A percentile compares a stretch with the other conserved stretches of the same genome.
Conservation (phyloP, 2,329 filamentous ascomycete genomes). For the Trichoderma sp. region DNA sequence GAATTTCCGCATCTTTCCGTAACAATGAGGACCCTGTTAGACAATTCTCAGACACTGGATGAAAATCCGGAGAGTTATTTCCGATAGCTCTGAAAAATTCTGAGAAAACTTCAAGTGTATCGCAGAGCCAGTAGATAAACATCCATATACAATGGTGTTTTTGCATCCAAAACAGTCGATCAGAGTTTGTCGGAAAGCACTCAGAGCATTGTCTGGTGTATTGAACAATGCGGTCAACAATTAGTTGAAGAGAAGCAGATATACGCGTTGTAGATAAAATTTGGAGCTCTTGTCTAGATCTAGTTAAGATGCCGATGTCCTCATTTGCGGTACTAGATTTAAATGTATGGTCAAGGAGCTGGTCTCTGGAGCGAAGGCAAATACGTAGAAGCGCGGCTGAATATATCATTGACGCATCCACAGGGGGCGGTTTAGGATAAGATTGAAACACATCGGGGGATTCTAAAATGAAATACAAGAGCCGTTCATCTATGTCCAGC, state of each 20-base stretch:
- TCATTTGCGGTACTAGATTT: neutral
- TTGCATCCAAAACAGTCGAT: neutral
- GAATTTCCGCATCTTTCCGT: neutral
- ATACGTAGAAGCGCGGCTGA: neutral
- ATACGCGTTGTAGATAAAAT: neutral
- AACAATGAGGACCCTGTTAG: neutral
- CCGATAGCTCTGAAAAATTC: neutral
- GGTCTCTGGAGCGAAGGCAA: neutral
- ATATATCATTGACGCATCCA: neutral
- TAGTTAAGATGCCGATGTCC: neutral
- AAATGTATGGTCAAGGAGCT: neutral
- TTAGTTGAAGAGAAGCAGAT: neutral
- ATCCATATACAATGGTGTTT: neutral
- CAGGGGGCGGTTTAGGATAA: neutral
- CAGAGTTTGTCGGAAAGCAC: accelerated
- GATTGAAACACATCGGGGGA: accelerated
- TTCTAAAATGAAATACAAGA: neutral
- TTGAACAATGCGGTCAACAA: neutral
- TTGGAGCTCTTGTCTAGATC: neutral
- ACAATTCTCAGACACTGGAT: neutral
- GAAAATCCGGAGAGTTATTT: neutral
- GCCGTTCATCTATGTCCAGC: neutral
- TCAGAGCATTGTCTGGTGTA: neutral
- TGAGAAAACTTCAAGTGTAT: neutral
- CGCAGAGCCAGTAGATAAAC: neutral